These are phyloP conservation scores for Moringa oleifera DNA, from an alignment of 345 rosid genomes.

Conservation along the genomic window DNA sequence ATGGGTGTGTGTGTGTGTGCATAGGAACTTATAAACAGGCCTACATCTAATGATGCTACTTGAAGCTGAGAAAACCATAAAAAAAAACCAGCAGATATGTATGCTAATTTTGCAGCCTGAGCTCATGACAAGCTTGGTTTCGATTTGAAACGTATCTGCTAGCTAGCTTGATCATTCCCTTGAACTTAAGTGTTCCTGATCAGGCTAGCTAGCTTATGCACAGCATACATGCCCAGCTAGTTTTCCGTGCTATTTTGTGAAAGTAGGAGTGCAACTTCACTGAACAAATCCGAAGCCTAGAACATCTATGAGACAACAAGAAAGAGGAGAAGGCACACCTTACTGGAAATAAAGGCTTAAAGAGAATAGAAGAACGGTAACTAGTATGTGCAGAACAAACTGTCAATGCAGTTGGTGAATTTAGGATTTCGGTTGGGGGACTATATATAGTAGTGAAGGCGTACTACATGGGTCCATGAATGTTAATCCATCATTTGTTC, in stretches of 20 bases:
- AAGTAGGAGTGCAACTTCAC: no score
- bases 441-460: conserved; percentile 34
- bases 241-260: no score
- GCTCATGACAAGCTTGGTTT: background rate
- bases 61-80: background rate
- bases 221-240: no score
- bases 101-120: no score
- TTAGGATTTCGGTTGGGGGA: conserved; percentile 21
- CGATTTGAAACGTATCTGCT: background rate
- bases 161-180: background rate
- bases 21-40: no score
- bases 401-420: conserved; percentile 23
- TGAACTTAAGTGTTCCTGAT: no score
- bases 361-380: background rate
- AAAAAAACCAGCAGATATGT: no score
- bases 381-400: background rate
- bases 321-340: conserved; percentile 13
- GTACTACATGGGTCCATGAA: conserved; percentile 17
- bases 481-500: conserved; percentile 12
- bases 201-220: no score
- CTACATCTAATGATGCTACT: no score
- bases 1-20: no score
- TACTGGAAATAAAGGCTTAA: background rate
- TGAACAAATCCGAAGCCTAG: no score
- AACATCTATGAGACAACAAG: conserved; percentile 1